Evolutionary conservation across 768 basidiomycete species (phyloP), one percentile per base, ranked within the genome.

Genomic region (Trametes maxima): DNA sequence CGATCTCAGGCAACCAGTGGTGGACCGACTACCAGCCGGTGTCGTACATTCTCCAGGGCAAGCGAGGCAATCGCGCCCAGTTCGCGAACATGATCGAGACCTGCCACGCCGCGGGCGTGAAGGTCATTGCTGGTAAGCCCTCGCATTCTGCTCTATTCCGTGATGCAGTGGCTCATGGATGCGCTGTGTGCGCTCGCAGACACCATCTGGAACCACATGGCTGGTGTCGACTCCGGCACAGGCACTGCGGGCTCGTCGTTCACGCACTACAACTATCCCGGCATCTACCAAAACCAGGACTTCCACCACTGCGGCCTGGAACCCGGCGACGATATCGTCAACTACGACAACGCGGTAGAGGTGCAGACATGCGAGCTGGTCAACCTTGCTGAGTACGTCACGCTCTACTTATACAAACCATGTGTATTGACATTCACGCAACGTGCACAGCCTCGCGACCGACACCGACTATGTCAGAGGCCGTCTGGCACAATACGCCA

Each of bases 11-110:
- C 4, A 12, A 74, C 2, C 79, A 87, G 66, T 89, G 88, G 88
- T 89, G 87, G 87, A 89, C 87, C 0, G 87, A 88, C 68, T 89
- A 90, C 66, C 88, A 82, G 61, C 82, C 84, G 3, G 86, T 87
- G 0, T 88, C 86, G 1, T 88, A 89, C 68, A 86, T 56, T 11
- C 69, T 89, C 49, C 85, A 79, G 1, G 87, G 86, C 0, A 89
- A 89, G 70, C 84, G 85, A 0, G 88, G 88, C 5, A 77, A 83
- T 63, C 78, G 85, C 14, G 59, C 70, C 3, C 84, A 88, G 60
- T 88, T 72, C 59, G 61, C 70, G 14, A 72, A 70, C 48, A 80
- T 80, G 78, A 69, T 79, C 46, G 51, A 54, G 5, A 68, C 77
- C 11, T 80, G 79, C 61, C 74, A 78, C 49, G 60, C 60, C 12